These are phyloP conservation scores for Ophiocordyceps camponoti-saundersi DNA, from an alignment of 2,329 filamentous ascomycete species.

Conservation along the genomic window DNA sequence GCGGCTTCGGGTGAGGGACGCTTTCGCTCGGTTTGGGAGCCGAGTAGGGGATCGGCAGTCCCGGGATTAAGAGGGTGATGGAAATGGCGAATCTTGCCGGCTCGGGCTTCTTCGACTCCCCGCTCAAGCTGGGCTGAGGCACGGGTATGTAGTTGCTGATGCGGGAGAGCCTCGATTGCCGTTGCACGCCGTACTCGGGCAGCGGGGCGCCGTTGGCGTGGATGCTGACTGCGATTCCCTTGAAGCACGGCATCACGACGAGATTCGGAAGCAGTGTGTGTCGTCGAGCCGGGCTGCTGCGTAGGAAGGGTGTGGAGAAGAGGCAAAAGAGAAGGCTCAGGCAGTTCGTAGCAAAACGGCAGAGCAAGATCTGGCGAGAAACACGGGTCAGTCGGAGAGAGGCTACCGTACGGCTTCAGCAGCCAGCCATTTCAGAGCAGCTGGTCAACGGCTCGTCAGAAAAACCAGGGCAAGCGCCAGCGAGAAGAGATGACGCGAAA, in stretches of 20 bases:
- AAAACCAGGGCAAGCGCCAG: not conserved
- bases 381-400: slow-evolving; percentile 1
- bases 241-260: slow-evolving; percentile 77
- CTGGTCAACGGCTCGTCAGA: not conserved
- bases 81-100: slow-evolving; percentile 96
- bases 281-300: not conserved
- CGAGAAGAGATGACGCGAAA: not conserved
- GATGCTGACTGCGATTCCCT: slow-evolving; percentile 96
- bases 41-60: slow-evolving; percentile 81
- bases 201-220: slow-evolving; percentile 69
- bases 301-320: not conserved
- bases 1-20: slow-evolving; percentile 66
- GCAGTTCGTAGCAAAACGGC: slow-evolving; percentile 3
- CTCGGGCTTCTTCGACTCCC: slow-evolving; percentile 58
- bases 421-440: slow-evolving; percentile 6
- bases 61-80: slow-evolving; percentile 83
- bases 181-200: slow-evolving; percentile 86
- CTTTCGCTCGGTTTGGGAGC: slow-evolving; percentile 62
- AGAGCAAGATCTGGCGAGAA: too few species aligned
- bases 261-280: slow-evolving; percentile 1
- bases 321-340: not conserved
- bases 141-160: slow-evolving; percentile 97
- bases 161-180: slow-evolving; percentile 74
- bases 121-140: slow-evolving; percentile 58
- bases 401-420: slow-evolving; percentile 3